Conservation (phyloP, 495 filamentous ascomycete genomes). For the Cudoniella acicularis region DNA sequence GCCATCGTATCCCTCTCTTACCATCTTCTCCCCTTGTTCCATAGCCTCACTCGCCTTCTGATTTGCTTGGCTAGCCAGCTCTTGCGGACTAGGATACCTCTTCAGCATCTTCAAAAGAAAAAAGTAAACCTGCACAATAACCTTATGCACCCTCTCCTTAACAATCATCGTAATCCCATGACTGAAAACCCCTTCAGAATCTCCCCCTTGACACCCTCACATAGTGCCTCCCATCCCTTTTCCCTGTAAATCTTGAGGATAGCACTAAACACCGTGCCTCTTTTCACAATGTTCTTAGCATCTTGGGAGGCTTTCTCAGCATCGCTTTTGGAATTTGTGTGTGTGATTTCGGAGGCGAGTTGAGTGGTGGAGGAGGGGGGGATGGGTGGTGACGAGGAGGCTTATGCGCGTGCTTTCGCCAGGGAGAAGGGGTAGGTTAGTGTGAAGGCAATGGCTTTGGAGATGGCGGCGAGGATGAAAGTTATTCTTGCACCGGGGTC, state of each 20-base stretch:
- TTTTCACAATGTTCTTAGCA: constrained; percentile 18
- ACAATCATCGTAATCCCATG: constrained; percentile 89
- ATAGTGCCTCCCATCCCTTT: constrained; percentile 69
- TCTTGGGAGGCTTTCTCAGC: constrained; percentile 16
- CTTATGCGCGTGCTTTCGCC: constrained; percentile 74
- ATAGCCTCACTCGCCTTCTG: too few relatives aligned
- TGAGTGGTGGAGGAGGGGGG: constrained; percentile 13
- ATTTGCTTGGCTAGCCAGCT: constrained; percentile 8
- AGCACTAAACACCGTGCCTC: constrained; percentile 57
- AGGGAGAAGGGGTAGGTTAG: constrained; percentile 86
- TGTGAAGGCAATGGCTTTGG: constrained; percentile 73
- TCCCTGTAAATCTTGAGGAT: constrained; percentile 58
- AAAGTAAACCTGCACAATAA: constrained; percentile 51
- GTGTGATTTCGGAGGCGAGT: constrained; percentile 2
- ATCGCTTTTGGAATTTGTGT: constrained; percentile 15
- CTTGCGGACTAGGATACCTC: constrained; percentile 14
- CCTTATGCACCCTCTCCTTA: constrained; percentile 75
- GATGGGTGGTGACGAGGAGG: constrained; percentile 31
- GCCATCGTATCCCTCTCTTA: neutral
- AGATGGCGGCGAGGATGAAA: constrained; percentile 72
- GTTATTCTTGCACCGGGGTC: constrained; percentile 44
- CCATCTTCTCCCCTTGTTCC: too few relatives aligned
- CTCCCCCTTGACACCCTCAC: constrained; percentile 74
- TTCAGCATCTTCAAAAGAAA: constrained; percentile 17
- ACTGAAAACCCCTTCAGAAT: constrained; percentile 80